Percentiles rank a stretch among this genome's conserved stretches.
phyloP scores from a whole-genome alignment of 2,329 filamentous ascomycete species.

The Fusarium avenaceum region DNA sequence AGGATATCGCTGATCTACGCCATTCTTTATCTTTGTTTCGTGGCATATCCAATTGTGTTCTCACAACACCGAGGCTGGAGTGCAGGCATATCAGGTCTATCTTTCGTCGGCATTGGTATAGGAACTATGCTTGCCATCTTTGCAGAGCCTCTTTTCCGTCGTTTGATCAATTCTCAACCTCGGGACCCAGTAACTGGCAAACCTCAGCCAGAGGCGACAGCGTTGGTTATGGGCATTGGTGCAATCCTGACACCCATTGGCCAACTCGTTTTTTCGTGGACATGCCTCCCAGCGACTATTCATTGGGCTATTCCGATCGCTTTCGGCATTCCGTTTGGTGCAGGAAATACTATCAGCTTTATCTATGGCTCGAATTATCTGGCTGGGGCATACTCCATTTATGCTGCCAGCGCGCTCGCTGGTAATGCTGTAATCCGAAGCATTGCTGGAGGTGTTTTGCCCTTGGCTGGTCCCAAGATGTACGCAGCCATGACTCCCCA shows the following conservation, averaged over 20 bases:
- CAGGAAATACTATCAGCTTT: conserved; percentile 82
- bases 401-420: conserved; percentile 83
- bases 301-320: conserved; percentile 86
- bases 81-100: conserved; percentile 78
- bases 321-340: conserved; percentile 83
- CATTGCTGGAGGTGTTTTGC: conserved; percentile 81
- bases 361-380: conserved; percentile 88
- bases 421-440: conserved; percentile 82
- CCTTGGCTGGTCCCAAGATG: conserved; percentile 80
- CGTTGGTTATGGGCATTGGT: conserved; percentile 83
- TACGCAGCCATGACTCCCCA: conserved; percentile 78
- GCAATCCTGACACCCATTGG: conserved; percentile 80
- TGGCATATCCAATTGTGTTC: conserved; percentile 91
- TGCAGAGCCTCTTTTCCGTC: conserved; percentile 78
- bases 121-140: conserved; percentile 73
- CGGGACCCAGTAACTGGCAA: conserved; percentile 81
- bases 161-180: conserved; percentile 81
- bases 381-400: conserved; percentile 83
- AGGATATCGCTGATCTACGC: conserved; percentile 88
- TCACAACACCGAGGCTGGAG: conserved; percentile 80
- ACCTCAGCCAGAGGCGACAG: conserved; percentile 82
- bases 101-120: conserved; percentile 79
- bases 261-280: conserved; percentile 91
- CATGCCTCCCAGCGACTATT: conserved; percentile 79
- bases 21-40: conserved; percentile 90